Conservation (phyloP, 805 yeast genomes). For the Brettanomyces anomalus region DNA sequence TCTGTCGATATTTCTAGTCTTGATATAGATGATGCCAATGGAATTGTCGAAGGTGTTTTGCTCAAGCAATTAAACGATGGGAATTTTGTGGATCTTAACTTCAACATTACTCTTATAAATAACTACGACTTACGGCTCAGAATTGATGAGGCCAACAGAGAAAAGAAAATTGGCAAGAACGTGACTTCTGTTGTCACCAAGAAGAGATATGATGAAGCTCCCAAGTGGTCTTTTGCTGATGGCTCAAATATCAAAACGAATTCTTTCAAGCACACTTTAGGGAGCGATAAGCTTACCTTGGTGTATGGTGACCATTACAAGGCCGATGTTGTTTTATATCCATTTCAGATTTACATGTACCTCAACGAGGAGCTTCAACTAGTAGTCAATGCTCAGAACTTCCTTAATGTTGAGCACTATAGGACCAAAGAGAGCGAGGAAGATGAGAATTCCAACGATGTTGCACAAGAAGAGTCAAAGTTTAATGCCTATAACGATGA, state of each 20-base stretch:
- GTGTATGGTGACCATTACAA: constrained; percentile 35
- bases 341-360: constrained; percentile 42
- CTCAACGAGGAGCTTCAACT: constrained; percentile 40
- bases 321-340: constrained; percentile 34
- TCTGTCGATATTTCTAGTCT: constrained; percentile 31
- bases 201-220: constrained; percentile 51
- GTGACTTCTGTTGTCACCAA: constrained; percentile 15
- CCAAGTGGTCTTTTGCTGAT: constrained; percentile 47
- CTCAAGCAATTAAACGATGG: constrained; percentile 36
- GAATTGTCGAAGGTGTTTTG: constrained; percentile 36
- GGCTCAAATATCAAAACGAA: constrained; percentile 14
- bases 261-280: constrained; percentile 15
- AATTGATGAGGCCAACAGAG: constrained; percentile 52
- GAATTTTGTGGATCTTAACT: constrained; percentile 38
- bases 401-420: constrained; percentile 78
- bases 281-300: constrained; percentile 13
- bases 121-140: constrained; percentile 53
- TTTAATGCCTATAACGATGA: constrained; percentile 63
- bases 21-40: constrained; percentile 17
- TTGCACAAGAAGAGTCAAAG: constrained; percentile 51
- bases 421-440: constrained; percentile 39
- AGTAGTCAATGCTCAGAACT: constrained; percentile 56
- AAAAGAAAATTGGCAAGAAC: neutral
- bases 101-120: constrained; percentile 46
- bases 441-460: constrained; percentile 27